phyloP scores from a whole-genome alignment of 2,329 filamentous ascomycete genomes.

The Verticillium zaregamsianum region DNA sequence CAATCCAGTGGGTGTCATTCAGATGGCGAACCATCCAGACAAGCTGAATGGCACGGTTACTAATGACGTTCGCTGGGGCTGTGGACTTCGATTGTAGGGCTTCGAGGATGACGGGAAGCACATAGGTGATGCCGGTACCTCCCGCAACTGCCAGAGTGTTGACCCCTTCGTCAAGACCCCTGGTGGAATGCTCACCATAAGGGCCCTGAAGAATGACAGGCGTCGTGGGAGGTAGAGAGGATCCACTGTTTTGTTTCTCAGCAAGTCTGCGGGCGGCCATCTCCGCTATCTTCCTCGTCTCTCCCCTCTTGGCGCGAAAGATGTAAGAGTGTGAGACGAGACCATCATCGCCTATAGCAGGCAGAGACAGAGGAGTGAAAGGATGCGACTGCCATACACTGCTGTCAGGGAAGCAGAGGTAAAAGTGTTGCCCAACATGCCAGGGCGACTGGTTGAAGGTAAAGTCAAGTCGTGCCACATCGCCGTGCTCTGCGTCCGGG shows the following conservation, averaged over 20 bases:
- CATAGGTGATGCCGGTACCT: conserved; percentile 35
- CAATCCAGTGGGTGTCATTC: conserved; percentile 54
- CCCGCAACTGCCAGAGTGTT: conserved; percentile 35
- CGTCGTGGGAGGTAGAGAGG: conserved; percentile 29
- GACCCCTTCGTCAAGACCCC: conserved; percentile 31
- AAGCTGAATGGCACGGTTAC: conserved; percentile 48
- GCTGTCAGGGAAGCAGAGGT: conserved; percentile 60
- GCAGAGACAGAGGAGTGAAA: conserved; percentile 59
- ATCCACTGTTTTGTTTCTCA: background rate
- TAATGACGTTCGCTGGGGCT: conserved; percentile 10
- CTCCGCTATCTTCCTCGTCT: conserved; percentile 51
- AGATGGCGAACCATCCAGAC: conserved; percentile 59
- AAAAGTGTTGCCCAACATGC: conserved; percentile 68
- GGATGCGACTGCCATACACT: conserved; percentile 71
- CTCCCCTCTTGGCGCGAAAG: conserved; percentile 53
- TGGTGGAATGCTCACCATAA: conserved; percentile 51
- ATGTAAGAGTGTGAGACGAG: conserved; percentile 50
- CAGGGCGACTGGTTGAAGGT: conserved; percentile 56
- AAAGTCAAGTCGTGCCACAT: conserved; percentile 64
- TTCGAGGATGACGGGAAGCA: conserved; percentile 35
- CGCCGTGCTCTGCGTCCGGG: conserved; percentile 50
- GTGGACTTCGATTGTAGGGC: background rate
- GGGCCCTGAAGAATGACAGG: conserved; percentile 59
- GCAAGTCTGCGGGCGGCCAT: conserved; percentile 26
- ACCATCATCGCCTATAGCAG: conserved; percentile 29